Percentiles rank a stretch among this genome's conserved stretches.
Evolutionary conservation across 805 yeast species (phyloP).

Genomic region (Kluyveromyces dobzhanskii): DNA sequence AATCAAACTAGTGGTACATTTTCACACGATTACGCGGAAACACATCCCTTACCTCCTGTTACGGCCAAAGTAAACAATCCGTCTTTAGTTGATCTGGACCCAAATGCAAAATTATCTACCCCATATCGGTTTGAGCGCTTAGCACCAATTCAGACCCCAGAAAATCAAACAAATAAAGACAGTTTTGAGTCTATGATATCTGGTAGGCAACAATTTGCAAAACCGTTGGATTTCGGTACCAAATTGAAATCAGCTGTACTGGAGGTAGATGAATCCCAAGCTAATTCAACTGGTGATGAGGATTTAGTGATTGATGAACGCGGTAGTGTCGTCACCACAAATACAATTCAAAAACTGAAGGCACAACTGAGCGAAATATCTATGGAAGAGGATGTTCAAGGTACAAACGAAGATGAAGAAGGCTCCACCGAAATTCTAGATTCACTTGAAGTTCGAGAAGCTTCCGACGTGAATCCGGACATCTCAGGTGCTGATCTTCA

Average conservation of each 20-base stretch:
- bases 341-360: background rate
- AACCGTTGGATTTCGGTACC: conserved; percentile 2
- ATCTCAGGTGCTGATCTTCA: too few species aligned
- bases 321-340: background rate
- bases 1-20: too few species aligned
- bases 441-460: too few species aligned
- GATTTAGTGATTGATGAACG: background rate
- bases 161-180: too few species aligned
- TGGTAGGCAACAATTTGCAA: background rate
- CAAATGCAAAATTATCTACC: background rate
- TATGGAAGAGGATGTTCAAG: too few species aligned
- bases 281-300: too few species aligned
- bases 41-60: background rate
- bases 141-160: background rate
- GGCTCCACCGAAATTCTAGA: too few species aligned
- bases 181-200: background rate
- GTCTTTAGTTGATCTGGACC: background rate
- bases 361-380: background rate
- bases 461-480: too few species aligned
- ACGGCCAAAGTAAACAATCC: background rate
- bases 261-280: background rate
- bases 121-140: background rate
- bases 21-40: background rate
- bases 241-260: background rate
- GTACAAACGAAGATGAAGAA: too few species aligned